Percentiles rank a stretch among this genome's conserved stretches.
Conservation (phyloP, 441 rosid species). For the Breynia disticha region DNA sequence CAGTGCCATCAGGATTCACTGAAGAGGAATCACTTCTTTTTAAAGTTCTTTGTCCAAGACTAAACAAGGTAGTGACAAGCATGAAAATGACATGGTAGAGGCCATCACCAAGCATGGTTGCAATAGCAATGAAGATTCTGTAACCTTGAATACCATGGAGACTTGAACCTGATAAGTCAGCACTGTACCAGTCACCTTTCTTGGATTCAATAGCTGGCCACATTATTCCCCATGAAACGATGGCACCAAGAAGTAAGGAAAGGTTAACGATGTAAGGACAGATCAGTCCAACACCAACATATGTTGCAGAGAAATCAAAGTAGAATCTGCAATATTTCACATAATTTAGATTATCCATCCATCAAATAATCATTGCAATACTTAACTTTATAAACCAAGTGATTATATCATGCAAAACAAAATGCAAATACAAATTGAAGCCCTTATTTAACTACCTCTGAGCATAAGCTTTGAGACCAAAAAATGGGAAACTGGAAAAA, state of each 20-base stretch:
- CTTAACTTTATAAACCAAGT: no score
- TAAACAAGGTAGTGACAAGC: conserved; percentile 30
- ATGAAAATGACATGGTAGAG: conserved; percentile 45
- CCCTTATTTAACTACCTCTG: conserved; percentile 25
- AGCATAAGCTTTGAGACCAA: conserved; percentile 54
- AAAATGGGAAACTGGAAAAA: conserved; percentile 62
- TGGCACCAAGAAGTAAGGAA: conserved; percentile 70
- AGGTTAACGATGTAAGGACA: conserved; percentile 78
- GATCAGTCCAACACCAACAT: conserved; percentile 88
- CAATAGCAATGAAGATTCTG: conserved; percentile 63
- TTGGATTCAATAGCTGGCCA: conserved; percentile 63
- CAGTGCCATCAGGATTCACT: conserved; percentile 5
- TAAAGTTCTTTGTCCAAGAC: conserved; percentile 15
- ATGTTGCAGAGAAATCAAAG: conserved; percentile 87
- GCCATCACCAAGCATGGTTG: conserved; percentile 64
- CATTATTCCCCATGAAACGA: conserved; percentile 78
- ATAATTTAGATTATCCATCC: no score
- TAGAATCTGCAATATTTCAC: conserved; percentile 40
- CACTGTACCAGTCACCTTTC: conserved; percentile 64
- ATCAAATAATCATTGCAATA: neutral
- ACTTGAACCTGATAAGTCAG: conserved; percentile 31
- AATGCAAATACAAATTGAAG: neutral
- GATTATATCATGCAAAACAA: neutral
- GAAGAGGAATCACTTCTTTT: conserved; percentile 8
- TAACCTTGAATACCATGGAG: conserved; percentile 77